These are phyloP conservation scores for Blastobotrys terrestris DNA, from an alignment of 805 yeast species.

Conservation along the genomic window DNA sequence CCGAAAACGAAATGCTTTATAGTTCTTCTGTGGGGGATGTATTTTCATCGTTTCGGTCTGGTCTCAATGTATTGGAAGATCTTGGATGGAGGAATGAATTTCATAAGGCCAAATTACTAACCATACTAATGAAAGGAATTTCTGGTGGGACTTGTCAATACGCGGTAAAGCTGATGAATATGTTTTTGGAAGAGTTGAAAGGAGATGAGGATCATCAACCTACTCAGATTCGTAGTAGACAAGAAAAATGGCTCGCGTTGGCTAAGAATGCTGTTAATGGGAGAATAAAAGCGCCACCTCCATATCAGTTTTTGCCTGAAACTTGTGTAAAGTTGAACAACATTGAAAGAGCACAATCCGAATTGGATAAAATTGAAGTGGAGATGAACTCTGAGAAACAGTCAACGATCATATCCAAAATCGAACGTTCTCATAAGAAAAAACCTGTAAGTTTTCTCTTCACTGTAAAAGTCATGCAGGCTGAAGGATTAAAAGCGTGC, in stretches of 20 bases:
- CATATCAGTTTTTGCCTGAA: slow-evolving; percentile 51
- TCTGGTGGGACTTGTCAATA: slow-evolving; percentile 49
- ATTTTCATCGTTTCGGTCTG: slow-evolving; percentile 55
- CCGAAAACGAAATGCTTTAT: slow-evolving; percentile 29
- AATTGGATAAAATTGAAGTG: slow-evolving; percentile 45
- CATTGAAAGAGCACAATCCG: slow-evolving; percentile 40
- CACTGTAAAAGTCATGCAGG: slow-evolving; percentile 55
- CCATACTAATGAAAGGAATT: slow-evolving; percentile 54
- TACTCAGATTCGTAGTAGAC: slow-evolving; percentile 15
- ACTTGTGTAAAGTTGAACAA: slow-evolving; percentile 78
- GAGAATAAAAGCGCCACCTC: slow-evolving; percentile 37
- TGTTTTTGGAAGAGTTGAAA: slow-evolving; percentile 22
- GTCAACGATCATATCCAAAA: slow-evolving; percentile 36
- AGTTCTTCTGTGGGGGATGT: slow-evolving; percentile 65
- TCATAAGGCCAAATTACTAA: slow-evolving; percentile 57
- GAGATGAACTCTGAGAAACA: slow-evolving; percentile 52
- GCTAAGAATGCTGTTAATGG: slow-evolving; percentile 34
- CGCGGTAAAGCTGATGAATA: slow-evolving; percentile 21
- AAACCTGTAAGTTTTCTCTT: slow-evolving; percentile 44
- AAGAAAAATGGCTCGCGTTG: slow-evolving; percentile 32
- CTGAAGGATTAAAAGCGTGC: slow-evolving; percentile 51
- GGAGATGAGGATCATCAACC: slow-evolving; percentile 15
- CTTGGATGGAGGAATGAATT: slow-evolving; percentile 61
- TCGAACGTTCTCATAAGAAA: slow-evolving; percentile 30
- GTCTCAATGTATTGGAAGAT: slow-evolving; percentile 48